A percentile compares a stretch with the other conserved stretches of the same genome.
Conservation (phyloP, 2,329 filamentous ascomycete genomes). For the Aquanectria penicillioides region DNA sequence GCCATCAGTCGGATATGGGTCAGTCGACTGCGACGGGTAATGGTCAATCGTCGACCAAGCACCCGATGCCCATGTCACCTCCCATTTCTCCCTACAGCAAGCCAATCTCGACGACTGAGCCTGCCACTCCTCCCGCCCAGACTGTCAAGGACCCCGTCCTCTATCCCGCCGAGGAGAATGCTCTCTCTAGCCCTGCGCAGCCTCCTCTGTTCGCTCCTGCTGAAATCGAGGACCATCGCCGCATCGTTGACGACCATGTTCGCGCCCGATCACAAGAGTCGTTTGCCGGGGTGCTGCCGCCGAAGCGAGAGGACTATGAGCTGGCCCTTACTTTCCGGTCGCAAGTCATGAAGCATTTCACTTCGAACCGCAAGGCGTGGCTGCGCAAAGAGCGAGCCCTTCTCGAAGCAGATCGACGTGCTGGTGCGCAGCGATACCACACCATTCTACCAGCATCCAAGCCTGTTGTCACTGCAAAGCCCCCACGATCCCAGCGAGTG, state of each 20-base stretch:
- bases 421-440: slow-evolving; percentile 50
- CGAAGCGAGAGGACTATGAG: slow-evolving; percentile 63
- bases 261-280: slow-evolving; percentile 53
- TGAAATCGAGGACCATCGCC: slow-evolving; percentile 54
- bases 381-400: slow-evolving; percentile 60
- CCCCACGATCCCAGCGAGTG: slow-evolving; percentile 44
- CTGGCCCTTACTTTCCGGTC: slow-evolving; percentile 63
- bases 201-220: slow-evolving; percentile 60
- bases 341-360: slow-evolving; percentile 59
- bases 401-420: slow-evolving; percentile 59
- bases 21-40: slow-evolving; percentile 31
- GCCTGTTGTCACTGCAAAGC: slow-evolving; percentile 42
- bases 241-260: slow-evolving; percentile 62
- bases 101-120: slow-evolving; percentile 46
- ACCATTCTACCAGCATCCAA: slow-evolving; percentile 56
- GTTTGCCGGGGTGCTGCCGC: slow-evolving; percentile 58
- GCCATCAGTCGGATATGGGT: slow-evolving; percentile 38
- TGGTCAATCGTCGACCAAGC: slow-evolving; percentile 45
- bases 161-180: slow-evolving; percentile 60
- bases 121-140: slow-evolving; percentile 42
- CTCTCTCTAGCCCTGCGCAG: slow-evolving; percentile 52
- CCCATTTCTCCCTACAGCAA: slow-evolving; percentile 64
- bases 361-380: slow-evolving; percentile 57
- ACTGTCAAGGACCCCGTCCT: slow-evolving; percentile 65
- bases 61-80: slow-evolving; percentile 61